phyloP scores from a whole-genome alignment of 805 yeast genomes.

The Pichia ethanolica region DNA sequence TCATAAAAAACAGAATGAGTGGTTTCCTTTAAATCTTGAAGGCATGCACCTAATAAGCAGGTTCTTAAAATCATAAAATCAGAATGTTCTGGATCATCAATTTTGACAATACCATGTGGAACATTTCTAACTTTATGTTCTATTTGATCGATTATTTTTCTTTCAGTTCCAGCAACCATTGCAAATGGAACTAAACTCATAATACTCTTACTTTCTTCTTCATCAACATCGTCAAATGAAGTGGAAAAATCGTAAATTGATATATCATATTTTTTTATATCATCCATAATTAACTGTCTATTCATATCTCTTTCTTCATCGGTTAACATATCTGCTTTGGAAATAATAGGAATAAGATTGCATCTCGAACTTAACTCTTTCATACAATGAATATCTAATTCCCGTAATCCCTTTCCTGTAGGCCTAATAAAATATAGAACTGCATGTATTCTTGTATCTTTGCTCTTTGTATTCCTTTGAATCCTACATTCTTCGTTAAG shows the following conservation, averaged over 20 bases:
- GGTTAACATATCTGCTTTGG: conserved; percentile 71
- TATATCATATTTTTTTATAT: conserved; percentile 22
- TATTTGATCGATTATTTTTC: conserved; percentile 61
- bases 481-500: conserved; percentile 66
- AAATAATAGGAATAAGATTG: conserved; percentile 74
- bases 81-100: conserved; percentile 73
- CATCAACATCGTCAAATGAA: conserved; percentile 26
- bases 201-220: conserved; percentile 16
- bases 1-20: conserved; percentile 76
- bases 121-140: conserved; percentile 69
- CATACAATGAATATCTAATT: conserved; percentile 67
- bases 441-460: conserved; percentile 74
- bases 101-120: conserved; percentile 82
- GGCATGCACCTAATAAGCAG: conserved; percentile 67
- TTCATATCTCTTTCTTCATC: conserved; percentile 40
- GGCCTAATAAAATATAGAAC: conserved; percentile 80
- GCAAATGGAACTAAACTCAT: conserved; percentile 67
- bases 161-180: conserved; percentile 77
- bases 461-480: conserved; percentile 34
- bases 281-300: conserved; percentile 40
- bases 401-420: conserved; percentile 52
- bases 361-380: conserved; percentile 59
- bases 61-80: conserved; percentile 73
- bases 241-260: conserved; percentile 25
- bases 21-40: conserved; percentile 69